Evolutionary conservation across 176 grass and related monocot genomes (phyloP).

Genomic region (Raddia guianensis): DNA sequence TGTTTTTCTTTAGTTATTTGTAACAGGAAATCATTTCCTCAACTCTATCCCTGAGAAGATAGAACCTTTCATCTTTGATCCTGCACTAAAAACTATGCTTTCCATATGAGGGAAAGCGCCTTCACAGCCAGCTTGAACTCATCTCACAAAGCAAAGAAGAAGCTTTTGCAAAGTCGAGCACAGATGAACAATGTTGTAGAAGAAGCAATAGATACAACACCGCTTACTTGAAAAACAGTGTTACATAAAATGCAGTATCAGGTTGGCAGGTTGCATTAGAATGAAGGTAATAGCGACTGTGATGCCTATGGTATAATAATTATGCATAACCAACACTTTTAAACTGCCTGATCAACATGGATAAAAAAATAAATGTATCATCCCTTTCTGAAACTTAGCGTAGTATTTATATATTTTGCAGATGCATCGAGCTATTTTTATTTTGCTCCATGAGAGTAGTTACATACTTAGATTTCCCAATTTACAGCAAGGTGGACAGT

Average conservation of each 20-base stretch:
- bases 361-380: slow-evolving; percentile 33
- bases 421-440: too few species aligned
- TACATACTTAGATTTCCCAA: too few species aligned
- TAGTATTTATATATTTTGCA: too few species aligned
- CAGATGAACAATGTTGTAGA: slow-evolving; percentile 34
- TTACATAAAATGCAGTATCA: slow-evolving; percentile 27
- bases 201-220: slow-evolving; percentile 11
- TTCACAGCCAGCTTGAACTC: too few species aligned
- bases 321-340: slow-evolving; percentile 3
- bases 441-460: too few species aligned
- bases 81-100: too few species aligned
- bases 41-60: too few species aligned
- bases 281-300: slow-evolving; percentile 21
- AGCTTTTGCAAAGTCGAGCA: slow-evolving; percentile 17
- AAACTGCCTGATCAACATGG: background rate
- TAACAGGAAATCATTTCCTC: too few species aligned
- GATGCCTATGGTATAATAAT: slow-evolving; percentile 15
- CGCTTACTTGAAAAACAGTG: background rate
- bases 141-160: too few species aligned
- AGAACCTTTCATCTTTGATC: too few species aligned
- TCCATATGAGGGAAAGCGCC: too few species aligned
- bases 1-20: too few species aligned
- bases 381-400: slow-evolving; percentile 30
- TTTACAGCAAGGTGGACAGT: background rate
- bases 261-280: slow-evolving; percentile 4